Base-by-base conservation (phyloP, 352 stramenopile species). In the Globisporangium takayamanum region DNA sequence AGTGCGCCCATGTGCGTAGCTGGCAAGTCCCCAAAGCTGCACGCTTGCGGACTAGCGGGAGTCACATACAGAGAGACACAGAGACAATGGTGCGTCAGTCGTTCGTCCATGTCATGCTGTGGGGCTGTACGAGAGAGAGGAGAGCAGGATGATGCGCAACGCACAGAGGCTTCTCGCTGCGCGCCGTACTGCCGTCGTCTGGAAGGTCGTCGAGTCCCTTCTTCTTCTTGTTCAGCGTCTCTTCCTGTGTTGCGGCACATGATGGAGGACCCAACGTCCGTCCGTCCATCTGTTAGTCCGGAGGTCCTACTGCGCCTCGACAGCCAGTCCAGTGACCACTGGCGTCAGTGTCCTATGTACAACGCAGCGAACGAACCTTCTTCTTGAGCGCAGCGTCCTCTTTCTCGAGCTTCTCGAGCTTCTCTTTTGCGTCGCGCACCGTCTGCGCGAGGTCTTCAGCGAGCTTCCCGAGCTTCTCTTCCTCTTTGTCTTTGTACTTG, bases 401-500 rank as follows among this genome's bases (percentile, higher is more conserved):
- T 56, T 95, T 95, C 65, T 95, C 86, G 1, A 95, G 66, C 62
- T 92, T 94, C 26, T 95, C 86, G 0, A 95, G 68, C 36, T 86
- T 84, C 42, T 95, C 86, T 55, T 94, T 95, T 1, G 80, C 70
- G 5, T 70, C 46, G 10, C 82, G 78, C 22, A 95, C 80, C 0
- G 81, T 91, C 58, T 90, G 73, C n/a, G 74, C 81, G 10, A 92
- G 70, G 55, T 93, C 73, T 53, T 95, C 85, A 0, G 85, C 85
- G 0, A 95, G 63, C 50, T 76, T 84, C 20, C 85, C 85, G 18
- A 95, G 70, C 46, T 84, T 95, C 50, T 95, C 85, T 46, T 95
- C 85, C 51, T 95, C 85, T 55, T 92, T 89, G 59, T 93, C 85
- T 66, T 93, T 92, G 67, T 93, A 95, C 68, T 92, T 92, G 73